Evolutionary conservation across 2,329 filamentous ascomycete genomes (phyloP).

Genomic region (Trichophyton rubrum): DNA sequence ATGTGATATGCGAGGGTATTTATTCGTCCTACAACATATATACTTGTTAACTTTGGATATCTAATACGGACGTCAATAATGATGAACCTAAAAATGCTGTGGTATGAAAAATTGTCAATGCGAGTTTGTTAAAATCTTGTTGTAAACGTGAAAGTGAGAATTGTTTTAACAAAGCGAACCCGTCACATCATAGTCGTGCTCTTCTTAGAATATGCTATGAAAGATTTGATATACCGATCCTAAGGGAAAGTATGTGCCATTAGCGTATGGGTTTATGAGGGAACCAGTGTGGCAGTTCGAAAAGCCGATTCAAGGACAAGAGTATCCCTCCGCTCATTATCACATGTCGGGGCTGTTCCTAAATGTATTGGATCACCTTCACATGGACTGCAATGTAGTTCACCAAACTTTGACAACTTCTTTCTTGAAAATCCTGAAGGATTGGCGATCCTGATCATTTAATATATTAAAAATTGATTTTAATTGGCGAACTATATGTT

Average conservation of each 20-base stretch:
- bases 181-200: constrained; percentile 17
- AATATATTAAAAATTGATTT: no score
- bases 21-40: neutral
- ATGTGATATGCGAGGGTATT: constrained; percentile 8
- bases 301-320: constrained; percentile 14
- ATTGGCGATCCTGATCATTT: no score
- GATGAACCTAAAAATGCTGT: constrained; percentile 7
- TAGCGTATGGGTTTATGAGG: constrained; percentile 24
- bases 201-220: constrained; percentile 20
- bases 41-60: neutral
- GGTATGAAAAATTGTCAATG: constrained; percentile 8
- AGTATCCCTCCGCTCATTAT: constrained; percentile 19
- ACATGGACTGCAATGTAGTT: constrained; percentile 26
- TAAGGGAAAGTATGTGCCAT: constrained; percentile 20
- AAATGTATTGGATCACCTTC: constrained; percentile 28
- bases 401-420: constrained; percentile 14
- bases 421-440: neutral
- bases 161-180: constrained; percentile 17
- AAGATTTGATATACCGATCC: constrained; percentile 16
- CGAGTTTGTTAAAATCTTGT: neutral
- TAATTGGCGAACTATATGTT: no score
- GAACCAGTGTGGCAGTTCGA: constrained; percentile 22
- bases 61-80: constrained; percentile 1
- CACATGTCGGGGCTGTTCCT: constrained; percentile 24
- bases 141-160: constrained; percentile 15